Conservation (phyloP, 1,284 basidiomycete species). For the Naganishia cerealis region DNA sequence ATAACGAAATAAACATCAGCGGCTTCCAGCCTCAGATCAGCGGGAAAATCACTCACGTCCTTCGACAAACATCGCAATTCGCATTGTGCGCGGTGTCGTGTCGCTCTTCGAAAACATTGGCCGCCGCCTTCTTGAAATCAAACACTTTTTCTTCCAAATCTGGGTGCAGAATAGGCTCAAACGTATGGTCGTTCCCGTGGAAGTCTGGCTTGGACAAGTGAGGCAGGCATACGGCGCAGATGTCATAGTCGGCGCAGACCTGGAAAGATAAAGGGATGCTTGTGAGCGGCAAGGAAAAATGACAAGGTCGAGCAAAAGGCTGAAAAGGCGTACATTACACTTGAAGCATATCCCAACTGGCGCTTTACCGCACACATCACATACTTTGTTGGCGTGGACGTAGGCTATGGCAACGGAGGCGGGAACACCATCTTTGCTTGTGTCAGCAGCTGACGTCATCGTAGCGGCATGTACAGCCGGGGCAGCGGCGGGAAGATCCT, state of each 20-base stretch:
- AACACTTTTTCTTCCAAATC: constrained; percentile 17
- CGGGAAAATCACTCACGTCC: constrained; percentile 5
- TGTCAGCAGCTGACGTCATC: background rate
- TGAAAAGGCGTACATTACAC: constrained; percentile 26
- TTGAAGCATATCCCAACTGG: constrained; percentile 32
- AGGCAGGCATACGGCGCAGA: constrained; percentile 32
- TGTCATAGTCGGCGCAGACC: constrained; percentile 34
- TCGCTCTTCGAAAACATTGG: background rate
- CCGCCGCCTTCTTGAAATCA: constrained; percentile 6
- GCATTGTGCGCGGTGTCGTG: constrained; percentile 9
- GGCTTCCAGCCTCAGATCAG: background rate
- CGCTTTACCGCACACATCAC: constrained; percentile 31
- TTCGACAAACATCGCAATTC: constrained; percentile 29
- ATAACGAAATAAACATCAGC: background rate
- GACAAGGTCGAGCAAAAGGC: too few relatives aligned
- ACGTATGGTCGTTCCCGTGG: constrained; percentile 29
- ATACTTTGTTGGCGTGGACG: constrained; percentile 25
- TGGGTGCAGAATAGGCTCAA: constrained; percentile 20
- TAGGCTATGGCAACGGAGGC: background rate
- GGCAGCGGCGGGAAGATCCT: background rate
- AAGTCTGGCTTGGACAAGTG: constrained; percentile 19
- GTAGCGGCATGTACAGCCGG: too few relatives aligned
- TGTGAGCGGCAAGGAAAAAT: background rate
- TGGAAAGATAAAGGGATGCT: background rate
- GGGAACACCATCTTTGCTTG: background rate